A percentile compares a stretch with the other conserved stretches of the same genome.
These are phyloP conservation scores for Pythium phragmiticola DNA, from an alignment of 352 stramenopile species.

Conservation along the genomic window DNA sequence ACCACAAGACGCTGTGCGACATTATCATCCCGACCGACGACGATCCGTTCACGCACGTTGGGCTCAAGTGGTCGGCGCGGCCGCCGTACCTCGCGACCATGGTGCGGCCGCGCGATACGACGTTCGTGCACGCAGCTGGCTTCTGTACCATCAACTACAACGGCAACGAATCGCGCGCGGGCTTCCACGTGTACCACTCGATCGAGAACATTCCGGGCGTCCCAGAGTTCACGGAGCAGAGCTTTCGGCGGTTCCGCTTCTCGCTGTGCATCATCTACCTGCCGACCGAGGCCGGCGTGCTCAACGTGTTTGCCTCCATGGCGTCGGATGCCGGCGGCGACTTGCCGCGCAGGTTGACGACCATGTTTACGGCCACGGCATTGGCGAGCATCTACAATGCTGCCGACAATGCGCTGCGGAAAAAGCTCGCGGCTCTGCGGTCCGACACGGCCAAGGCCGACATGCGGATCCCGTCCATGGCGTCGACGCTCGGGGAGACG, in stretches of 20 bases:
- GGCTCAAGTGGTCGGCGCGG: conserved; percentile 24
- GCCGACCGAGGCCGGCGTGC: neutral
- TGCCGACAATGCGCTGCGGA: too few relatives aligned
- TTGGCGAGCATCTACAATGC: too few relatives aligned
- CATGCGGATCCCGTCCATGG: neutral
- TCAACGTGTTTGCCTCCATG: neutral
- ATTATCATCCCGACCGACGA: conserved; percentile 35
- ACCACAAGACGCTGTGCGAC: conserved; percentile 35
- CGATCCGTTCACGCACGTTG: conserved; percentile 21
- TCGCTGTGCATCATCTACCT: conserved; percentile 32
- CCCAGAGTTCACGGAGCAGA: conserved; percentile 30
- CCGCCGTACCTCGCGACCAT: conserved; percentile 14
- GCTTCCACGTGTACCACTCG: conserved; percentile 38
- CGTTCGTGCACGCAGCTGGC: conserved; percentile 48
- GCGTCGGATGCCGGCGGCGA: neutral
- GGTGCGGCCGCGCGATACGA: conserved; percentile 36
- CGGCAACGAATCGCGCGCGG: conserved; percentile 22
- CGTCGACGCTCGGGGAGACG: neutral
- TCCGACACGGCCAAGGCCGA: neutral
- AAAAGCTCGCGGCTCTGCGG: too few relatives aligned
- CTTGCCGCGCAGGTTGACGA: neutral
- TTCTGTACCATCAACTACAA: neutral
- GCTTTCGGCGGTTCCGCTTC: conserved; percentile 45
- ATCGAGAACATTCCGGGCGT: conserved; percentile 29
- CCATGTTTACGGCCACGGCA: neutral